Evolutionary conservation across 2,329 filamentous ascomycete species (phyloP), one percentile per base, ranked within the genome.

Genomic region (Claviceps arundinis): DNA sequence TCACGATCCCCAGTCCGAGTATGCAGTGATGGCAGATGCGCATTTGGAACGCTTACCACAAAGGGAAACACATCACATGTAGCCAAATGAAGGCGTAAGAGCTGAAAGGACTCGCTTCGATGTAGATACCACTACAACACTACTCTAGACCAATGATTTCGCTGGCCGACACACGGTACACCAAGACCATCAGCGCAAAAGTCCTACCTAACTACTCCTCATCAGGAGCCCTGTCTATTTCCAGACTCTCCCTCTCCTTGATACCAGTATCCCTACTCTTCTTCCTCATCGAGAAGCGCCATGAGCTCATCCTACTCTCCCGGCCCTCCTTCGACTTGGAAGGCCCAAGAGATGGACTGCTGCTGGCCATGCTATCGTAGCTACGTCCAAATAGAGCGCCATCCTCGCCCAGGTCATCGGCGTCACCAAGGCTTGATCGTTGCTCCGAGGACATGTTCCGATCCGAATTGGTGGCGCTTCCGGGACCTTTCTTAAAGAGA

Each of bases 271-370:
- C 75, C 58, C 73, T 77, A 56, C 72, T 75, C 64, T 77, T 80
- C 69, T 80, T 81, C 66, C 78, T 80, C 61, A 78, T 78, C 44
- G 76, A 73, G 62, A 79, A 79, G 57, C 76, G 72, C 73, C 76
- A 78, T 43, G 69, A 69, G 11, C 69, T 71, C 53, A 76, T 73
- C 59, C 77, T 72, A 50, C 73, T 67, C 49, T 75, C 74, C 57
- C 71, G 74, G 4, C 64, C 65, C 44, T 73, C 69, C 55, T 66
- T 72, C 26, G 71, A 73, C 58, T 69, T 72, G 30, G 70, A 68
- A 24, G 76, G 71, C 1, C 77, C 77, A n/a, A 81, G 63, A 8
- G 73, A 74, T 1, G 79, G 75, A 60, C 75, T 81, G 59, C 75
- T 81, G 61, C 74, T 78, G 2, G 73, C 70, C 53, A 76, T 68